A percentile compares a stretch with the other conserved stretches of the same genome.
These are phyloP conservation scores for Umbilicus rupestris DNA, from an alignment of 164 flowering plant species.

Conservation along the genomic window DNA sequence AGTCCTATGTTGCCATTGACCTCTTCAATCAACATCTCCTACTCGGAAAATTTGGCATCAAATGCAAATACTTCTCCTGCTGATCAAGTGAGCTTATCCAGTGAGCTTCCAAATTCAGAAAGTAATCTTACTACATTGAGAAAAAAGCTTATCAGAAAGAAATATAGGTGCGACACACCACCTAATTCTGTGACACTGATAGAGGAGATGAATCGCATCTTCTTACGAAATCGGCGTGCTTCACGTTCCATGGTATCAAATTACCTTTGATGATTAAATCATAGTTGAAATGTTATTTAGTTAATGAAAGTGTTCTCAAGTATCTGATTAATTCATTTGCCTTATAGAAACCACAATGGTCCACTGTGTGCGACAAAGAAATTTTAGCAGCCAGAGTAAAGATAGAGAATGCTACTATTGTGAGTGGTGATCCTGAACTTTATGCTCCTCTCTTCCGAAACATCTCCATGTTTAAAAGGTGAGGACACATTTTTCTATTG, in stretches of 20 bases:
- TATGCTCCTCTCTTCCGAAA: conserved; percentile 47
- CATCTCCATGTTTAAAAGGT: conserved; percentile 52
- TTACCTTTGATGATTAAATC: background rate
- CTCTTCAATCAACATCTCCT: conserved; percentile 15
- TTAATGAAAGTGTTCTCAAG: background rate
- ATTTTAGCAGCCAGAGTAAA: conserved; percentile 32
- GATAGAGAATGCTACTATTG: conserved; percentile 36
- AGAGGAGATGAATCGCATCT: conserved; percentile 42
- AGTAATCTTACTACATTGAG: conserved; percentile 14
- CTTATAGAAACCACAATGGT: conserved; percentile 40
- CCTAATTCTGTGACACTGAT: conserved; percentile 44
- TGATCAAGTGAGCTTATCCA: conserved; percentile 11
- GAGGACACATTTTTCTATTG: conserved; percentile 1
- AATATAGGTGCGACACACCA: conserved; percentile 42
- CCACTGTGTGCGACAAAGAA: conserved; percentile 38
- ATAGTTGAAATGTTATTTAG: background rate
- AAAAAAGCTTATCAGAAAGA: conserved; percentile 24
- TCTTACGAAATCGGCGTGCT: conserved; percentile 38
- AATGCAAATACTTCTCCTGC: conserved; percentile 13
- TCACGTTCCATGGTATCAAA: conserved; percentile 48
- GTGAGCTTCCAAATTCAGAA: conserved; percentile 13
- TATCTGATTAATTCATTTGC: background rate
- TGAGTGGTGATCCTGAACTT: conserved; percentile 29
- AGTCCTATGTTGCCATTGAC: conserved; percentile 8
- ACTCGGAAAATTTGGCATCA: conserved; percentile 8